Base-by-base conservation (phyloP, 2,329 filamentous ascomycete genomes). In the Penicillium olsonii region DNA sequence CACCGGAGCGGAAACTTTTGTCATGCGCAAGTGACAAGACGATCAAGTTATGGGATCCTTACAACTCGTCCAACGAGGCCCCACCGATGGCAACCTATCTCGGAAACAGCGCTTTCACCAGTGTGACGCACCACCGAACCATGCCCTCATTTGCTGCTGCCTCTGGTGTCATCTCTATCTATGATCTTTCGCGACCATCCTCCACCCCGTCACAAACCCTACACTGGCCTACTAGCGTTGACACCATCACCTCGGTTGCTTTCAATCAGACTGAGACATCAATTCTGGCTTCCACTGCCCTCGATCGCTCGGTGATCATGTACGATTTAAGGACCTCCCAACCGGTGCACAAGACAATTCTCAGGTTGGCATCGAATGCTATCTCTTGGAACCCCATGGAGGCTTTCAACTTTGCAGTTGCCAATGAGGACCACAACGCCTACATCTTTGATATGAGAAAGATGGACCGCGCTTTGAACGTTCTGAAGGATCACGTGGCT, bases 221-320 rank as follows among this genome's bases (percentile, higher is more conserved):
- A 12, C 81, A 84, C 54, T 96, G 92, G 90, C 92, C 92, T 4
- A 94, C 88, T 5, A 84, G 87, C 9, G 86, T 89, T 50, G 94
- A 96, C 70, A 97, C 94, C 4, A 94, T 97, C 71, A 95, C 84
- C 37, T 82, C 87, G 11, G 82, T 96, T 50, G 82, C 88, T 35
- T 95, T 97, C 77, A 99, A 97, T 74, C 87, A 95, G 67, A 88
- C 89, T 31, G 94, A 99, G 75, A 96, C 92, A 0, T 95, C 90
- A 0, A 84, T 99, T 37, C 77, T 99, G 24, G 94, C 86, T 7
- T 94, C 90, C 0, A 87, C 87, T 53, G 90, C 88, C 29, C 88
- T 86, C 9, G 94, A 99, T 68, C 84, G 92, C 55, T 89, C 87
- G 22, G 76, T 99, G 52, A 86, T 96, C 35, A 81, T 99, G 53